Percentiles rank a stretch among this genome's conserved stretches.
Conservation (phyloP, 208 protist species). For the Entamoeba histolytica region DNA sequence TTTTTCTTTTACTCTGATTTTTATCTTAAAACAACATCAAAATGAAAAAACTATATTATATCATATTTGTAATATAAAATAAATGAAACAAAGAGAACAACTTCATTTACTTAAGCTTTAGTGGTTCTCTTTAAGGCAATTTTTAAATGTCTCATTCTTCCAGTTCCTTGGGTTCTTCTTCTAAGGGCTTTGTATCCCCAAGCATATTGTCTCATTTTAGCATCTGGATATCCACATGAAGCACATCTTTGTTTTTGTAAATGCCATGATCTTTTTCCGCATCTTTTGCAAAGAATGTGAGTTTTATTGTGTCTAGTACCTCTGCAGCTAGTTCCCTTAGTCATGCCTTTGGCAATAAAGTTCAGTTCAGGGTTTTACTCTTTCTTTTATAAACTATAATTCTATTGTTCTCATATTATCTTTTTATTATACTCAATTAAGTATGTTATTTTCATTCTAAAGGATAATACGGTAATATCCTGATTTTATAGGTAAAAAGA, state of each 20-base stretch:
- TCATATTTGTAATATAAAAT: no score
- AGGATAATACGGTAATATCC: no score
- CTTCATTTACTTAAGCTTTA: not conserved
- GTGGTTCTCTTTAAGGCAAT: not conserved
- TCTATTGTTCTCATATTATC: no score
- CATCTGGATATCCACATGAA: constrained; percentile 81
- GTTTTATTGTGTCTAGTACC: constrained; percentile 62
- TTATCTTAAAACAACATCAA: not conserved
- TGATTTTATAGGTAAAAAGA: no score
- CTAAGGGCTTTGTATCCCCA: constrained; percentile 85
- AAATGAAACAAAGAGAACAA: no score
- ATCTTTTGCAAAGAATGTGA: constrained; percentile 86
- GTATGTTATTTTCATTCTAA: no score
- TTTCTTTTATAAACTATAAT: no score
- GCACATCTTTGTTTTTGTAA: constrained; percentile 83
- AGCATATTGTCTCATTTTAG: constrained; percentile 70
- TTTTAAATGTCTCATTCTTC: constrained; percentile 84
- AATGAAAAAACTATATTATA: no score
- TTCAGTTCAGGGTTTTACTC: no score
- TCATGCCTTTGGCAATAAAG: not conserved
- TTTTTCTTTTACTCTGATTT: no score
- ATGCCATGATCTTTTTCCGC: constrained; percentile 78
- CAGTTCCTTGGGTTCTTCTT: constrained; percentile 84
- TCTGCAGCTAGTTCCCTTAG: constrained; percentile 56
- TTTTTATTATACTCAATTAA: no score